A percentile compares a stretch with the other conserved stretches of the same genome.
These are phyloP conservation scores for Phtheirospermum japonicum DNA, from an alignment of 257 asterid species.

Conservation along the genomic window DNA sequence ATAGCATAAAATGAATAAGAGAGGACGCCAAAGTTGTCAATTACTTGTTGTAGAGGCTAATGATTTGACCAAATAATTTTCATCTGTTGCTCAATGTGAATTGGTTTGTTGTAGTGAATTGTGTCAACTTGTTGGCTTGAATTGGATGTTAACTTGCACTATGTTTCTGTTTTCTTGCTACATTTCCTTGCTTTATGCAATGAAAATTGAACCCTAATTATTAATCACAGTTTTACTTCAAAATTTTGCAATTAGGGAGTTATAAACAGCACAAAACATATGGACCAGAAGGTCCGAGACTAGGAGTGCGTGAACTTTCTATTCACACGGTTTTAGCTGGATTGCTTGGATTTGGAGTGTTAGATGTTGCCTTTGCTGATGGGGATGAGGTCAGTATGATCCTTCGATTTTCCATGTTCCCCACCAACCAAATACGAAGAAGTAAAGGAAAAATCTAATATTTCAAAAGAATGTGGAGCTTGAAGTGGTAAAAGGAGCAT, in stretches of 20 bases:
- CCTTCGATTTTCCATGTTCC: conserved; percentile 3
- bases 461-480: no score
- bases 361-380: conserved; percentile 66
- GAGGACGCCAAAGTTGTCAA: not conserved
- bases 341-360: conserved; percentile 62
- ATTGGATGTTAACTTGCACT: conserved; percentile 3
- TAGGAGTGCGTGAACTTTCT: conserved; percentile 23
- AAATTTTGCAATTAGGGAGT: conserved; percentile 39
- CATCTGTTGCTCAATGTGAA: not conserved
- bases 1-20: conserved; percentile 3
- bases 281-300: conserved; percentile 23
- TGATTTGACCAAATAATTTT: conserved; percentile 9
- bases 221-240: not conserved
- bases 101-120: conserved; percentile 1
- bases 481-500: no score
- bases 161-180: not conserved
- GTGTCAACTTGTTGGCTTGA: conserved; percentile 8
- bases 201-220: not conserved
- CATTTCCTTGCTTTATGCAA: conserved; percentile 21
- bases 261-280: conserved; percentile 29
- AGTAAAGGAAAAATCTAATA: no score
- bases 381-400: conserved; percentile 50
- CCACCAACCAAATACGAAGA: not conserved
- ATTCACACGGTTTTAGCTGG: conserved; percentile 60
- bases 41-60: no score